Evolutionary conservation across 805 yeast species (phyloP).

Genomic region (Candida anglica): DNA sequence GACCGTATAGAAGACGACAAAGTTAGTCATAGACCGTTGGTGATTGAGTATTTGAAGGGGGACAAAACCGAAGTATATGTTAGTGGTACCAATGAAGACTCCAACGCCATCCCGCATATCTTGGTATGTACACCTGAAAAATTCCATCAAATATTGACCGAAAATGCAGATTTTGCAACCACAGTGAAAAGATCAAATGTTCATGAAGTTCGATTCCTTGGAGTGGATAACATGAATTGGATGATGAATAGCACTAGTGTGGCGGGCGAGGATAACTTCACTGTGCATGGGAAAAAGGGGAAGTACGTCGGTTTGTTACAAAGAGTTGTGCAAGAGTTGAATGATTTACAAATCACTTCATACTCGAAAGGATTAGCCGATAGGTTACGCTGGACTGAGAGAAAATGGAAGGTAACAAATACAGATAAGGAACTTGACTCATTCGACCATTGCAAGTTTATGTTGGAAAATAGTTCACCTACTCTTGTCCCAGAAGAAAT

Average conservation of each 20-base stretch:
- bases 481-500: too few species aligned
- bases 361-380: too few species aligned
- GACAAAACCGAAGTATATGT: too few species aligned
- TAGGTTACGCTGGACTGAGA: constrained; percentile 5
- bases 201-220: constrained; percentile 14
- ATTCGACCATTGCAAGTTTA: constrained; percentile 5
- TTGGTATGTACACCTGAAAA: constrained; percentile 13
- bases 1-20: constrained; percentile 9
- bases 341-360: constrained; percentile 7
- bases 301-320: constrained; percentile 12
- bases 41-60: too few species aligned
- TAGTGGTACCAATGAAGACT: too few species aligned
- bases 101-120: constrained; percentile 12
- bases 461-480: constrained; percentile 4
- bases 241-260: constrained; percentile 12
- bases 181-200: too few species aligned
- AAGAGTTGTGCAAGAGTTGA: constrained; percentile 8
- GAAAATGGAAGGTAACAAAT: neutral
- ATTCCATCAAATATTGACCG: constrained; percentile 7
- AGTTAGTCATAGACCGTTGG: constrained; percentile 14
- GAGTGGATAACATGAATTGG: constrained; percentile 19
- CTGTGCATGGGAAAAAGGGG: constrained; percentile 10
- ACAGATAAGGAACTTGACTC: neutral
- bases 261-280: constrained; percentile 1
- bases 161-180: too few species aligned